Base-by-base conservation (phyloP, 257 asterid species). In the Fraxinus cuspidata region DNA sequence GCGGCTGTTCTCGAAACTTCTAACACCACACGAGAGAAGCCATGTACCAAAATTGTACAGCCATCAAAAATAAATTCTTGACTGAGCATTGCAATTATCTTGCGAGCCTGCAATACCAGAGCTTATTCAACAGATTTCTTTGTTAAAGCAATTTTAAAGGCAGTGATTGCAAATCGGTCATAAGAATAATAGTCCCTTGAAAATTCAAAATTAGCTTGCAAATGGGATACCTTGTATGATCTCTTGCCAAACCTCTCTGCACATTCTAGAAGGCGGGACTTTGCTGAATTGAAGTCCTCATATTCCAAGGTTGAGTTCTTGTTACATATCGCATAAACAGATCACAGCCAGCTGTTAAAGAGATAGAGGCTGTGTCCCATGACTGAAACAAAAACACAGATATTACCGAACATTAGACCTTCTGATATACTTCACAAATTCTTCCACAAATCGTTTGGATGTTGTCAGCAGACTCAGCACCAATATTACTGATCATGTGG, bases 171-270 rank as follows among this genome's bases (percentile, higher is more conserved):
- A 23, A 70, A 28, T 23, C 76, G 47, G 34, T 16, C 44, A 74
- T 70, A 63, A 70, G 76, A 73, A 58, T 42, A 71, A 31, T 2
- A 25, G 68, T 32, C 32, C 38, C 72, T 16, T 42, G 7, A 60
- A 28, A 69, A 29, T 31, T 32, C 69, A 80, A 73, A 23, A 75
- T 21, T 29, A 58, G 47, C 60, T 38, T 74, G 78, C 42, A 27
- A 40, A 47, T 58, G 37, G 7, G n/a, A 25, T 79, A 94, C 98
- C 97, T 88, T 89, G 74, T 82, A 86, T 70, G 98, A 94, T 86
- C 92, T 94, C 81, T 91, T 96, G 27, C 97, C 97, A 83, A 94
- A 92, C 87, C 89, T 92, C 90, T 94, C 97, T 76, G 98, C 97
- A 21, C 97, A 95, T 83, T 94, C 97, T 65, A 92, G 85, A 81